Conservation (phyloP, 2,329 filamentous ascomycete species). For the Hymenoscyphus scutula region DNA sequence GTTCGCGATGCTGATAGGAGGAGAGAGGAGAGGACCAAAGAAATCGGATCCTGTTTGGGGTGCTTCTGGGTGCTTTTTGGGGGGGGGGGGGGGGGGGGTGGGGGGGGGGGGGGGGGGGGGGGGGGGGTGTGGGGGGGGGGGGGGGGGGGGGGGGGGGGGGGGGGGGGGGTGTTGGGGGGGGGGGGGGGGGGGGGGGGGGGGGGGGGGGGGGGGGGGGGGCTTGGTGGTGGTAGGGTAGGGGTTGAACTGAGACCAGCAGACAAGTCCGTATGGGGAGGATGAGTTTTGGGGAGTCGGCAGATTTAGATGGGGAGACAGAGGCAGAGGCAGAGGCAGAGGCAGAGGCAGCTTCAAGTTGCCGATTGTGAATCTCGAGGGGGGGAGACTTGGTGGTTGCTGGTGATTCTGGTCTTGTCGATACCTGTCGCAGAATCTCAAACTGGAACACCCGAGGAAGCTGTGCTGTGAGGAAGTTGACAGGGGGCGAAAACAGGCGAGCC, state of each 20-base stretch:
- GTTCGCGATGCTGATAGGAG: not conserved
- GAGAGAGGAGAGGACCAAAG: not conserved
- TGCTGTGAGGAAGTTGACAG: slow-evolving; percentile 14
- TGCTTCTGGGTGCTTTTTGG: no score
- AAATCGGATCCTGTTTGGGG: not conserved
- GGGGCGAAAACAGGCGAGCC: not conserved
- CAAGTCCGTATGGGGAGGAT: not conserved
- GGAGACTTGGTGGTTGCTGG: not conserved
- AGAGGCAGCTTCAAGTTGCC: not conserved
- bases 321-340: no score
- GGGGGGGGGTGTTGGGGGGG: not conserved
- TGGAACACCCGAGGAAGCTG: slow-evolving; percentile 37
- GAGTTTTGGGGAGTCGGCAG: not conserved
- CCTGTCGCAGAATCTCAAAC: slow-evolving; percentile 7
- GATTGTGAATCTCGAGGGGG: not conserved
- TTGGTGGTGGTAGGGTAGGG: not conserved
- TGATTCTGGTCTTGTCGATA: not conserved
- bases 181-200: not conserved
- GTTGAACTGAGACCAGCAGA: slow-evolving; percentile 3
- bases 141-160: not conserved
- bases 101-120: not conserved
- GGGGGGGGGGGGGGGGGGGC: not conserved
- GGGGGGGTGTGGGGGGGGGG: no score
- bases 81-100: not conserved
- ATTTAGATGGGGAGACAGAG: not conserved